Conservation (phyloP, 768 basidiomycete genomes). For the Rhodocollybia butyracea region DNA sequence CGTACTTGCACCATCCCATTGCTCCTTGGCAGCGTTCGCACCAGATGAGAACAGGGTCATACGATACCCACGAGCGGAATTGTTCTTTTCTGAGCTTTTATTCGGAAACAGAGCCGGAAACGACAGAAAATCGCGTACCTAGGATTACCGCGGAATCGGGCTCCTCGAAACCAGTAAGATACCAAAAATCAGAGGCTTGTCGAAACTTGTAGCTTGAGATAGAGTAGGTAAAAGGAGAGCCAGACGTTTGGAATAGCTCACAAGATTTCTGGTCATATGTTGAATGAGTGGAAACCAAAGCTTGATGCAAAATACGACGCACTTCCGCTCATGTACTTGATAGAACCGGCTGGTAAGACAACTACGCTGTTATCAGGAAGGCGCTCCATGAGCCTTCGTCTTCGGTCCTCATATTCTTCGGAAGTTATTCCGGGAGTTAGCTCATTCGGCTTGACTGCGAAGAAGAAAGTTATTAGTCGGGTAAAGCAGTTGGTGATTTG, state of each 20-base stretch:
- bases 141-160: slow-evolving; percentile 87
- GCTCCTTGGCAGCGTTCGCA: slow-evolving; percentile 70
- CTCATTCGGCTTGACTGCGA: slow-evolving; percentile 57
- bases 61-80: slow-evolving; percentile 70
- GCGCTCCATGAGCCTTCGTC: slow-evolving; percentile 65
- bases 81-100: slow-evolving; percentile 56
- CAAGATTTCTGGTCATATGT: slow-evolving; percentile 63
- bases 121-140: slow-evolving; percentile 37
- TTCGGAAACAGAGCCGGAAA: neutral
- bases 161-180: slow-evolving; percentile 94
- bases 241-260: slow-evolving; percentile 33
- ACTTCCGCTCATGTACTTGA: slow-evolving; percentile 87
- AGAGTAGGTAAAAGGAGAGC: slow-evolving; percentile 8
- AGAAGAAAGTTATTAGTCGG: neutral
- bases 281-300: neutral
- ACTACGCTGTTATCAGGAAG: slow-evolving; percentile 75
- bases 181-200: slow-evolving; percentile 91
- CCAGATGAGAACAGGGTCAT: slow-evolving; percentile 85
- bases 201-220: slow-evolving; percentile 85
- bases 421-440: slow-evolving; percentile 79
- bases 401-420: slow-evolving; percentile 72
- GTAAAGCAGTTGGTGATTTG: neutral
- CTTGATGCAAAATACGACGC: slow-evolving; percentile 27
- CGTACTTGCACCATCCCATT: slow-evolving; percentile 92
- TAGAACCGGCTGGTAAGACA: slow-evolving; percentile 70